Base-by-base conservation (phyloP, 176 grass and related monocot species). In the Cenchrus purpureus region DNA sequence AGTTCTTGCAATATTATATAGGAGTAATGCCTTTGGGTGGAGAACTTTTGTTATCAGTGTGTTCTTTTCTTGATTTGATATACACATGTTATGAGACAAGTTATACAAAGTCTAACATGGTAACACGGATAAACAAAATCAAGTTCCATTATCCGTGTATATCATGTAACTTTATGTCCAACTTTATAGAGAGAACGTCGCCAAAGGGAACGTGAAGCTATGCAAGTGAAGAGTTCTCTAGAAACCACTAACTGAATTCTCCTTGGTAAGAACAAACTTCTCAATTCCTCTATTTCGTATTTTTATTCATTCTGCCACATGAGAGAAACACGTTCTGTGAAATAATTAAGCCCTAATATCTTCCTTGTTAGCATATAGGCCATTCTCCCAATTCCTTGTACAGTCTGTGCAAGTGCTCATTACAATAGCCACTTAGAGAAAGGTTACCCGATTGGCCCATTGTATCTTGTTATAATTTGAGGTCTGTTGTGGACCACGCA, bases 181-280 rank as follows among this genome's bases (percentile, higher is more conserved):
- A 82, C 43, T 86, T 67, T 81, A 20, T 68, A 92, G 93, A 90
- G 93, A 86, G 93, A 92, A 85, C 65, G 82, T 10, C 90, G 77
- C 77, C 68, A 31, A 78, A 86, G 62, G 68, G 87, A 90, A 56
- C 93, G 86, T 82, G 88, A 95, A 61, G 85, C 75, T 62, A 56
- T 78, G 68, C 75, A 75, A 4, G 11, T n/a, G 2, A 89, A 87
- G n/a, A 46, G 37, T 82, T 82, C 85, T 90, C 40, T 82, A 70
- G 25, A 79, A 78, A 82, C 79, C 42, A 46, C 53, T 43, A 77
- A 77, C 17, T 87, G 56, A 77, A 51, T 2, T 87, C 49, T 71
- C 66, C 65, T 71, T 15, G 71, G 86, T 83, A 88, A 54, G 19
- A 73, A 80, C 37, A 77, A 8, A 34, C 74, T 14, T 45, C 40